Percentiles rank a stretch among this genome's conserved stretches.
These are phyloP conservation scores for Cyclotella kingstonii DNA, from an alignment of 108 stramenopile genomes.

Conservation along the genomic window DNA sequence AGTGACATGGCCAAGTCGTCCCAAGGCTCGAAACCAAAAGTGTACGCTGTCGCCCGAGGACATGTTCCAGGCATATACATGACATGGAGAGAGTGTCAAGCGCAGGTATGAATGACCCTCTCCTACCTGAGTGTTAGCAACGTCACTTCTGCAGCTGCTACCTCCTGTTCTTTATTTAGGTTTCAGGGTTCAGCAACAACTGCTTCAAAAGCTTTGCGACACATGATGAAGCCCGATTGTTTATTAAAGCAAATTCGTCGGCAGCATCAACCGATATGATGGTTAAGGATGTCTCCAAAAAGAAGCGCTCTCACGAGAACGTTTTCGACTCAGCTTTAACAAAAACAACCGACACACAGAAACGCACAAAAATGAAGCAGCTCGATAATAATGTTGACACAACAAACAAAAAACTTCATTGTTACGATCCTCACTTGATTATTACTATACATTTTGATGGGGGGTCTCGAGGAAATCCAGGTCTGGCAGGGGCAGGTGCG, in stretches of 20 bases:
- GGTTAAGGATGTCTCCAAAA: background rate
- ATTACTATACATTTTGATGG: constrained; percentile 75
- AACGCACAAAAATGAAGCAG: no score
- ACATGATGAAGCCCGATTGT: constrained; percentile 52
- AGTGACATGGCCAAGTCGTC: no score
- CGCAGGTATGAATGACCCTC: constrained; percentile 47
- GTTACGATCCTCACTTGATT: constrained; percentile 4
- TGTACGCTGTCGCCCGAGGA: constrained; percentile 79
- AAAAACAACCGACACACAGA: constrained; percentile 1
- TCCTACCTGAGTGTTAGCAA: background rate
- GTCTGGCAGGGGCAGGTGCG: constrained; percentile 76
- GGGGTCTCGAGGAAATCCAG: constrained; percentile 82
- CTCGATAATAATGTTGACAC: background rate
- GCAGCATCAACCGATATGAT: constrained; percentile 5
- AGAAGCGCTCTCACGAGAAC: constrained; percentile 7
- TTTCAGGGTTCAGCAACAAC: constrained; percentile 57
- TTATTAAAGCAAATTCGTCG: constrained; percentile 22
- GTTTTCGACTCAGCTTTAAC: background rate
- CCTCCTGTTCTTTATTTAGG: constrained; percentile 12
- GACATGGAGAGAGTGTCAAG: constrained; percentile 72
- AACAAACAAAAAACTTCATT: background rate
- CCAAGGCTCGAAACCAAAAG: constrained; percentile 49
- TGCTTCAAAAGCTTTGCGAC: constrained; percentile 67
- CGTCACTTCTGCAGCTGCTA: background rate
- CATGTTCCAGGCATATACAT: constrained; percentile 59